A percentile compares a stretch with the other conserved stretches of the same genome.
Evolutionary conservation across 371 early-diverging fungal species (phyloP).

Genomic region (Chytridium lagenaria): DNA sequence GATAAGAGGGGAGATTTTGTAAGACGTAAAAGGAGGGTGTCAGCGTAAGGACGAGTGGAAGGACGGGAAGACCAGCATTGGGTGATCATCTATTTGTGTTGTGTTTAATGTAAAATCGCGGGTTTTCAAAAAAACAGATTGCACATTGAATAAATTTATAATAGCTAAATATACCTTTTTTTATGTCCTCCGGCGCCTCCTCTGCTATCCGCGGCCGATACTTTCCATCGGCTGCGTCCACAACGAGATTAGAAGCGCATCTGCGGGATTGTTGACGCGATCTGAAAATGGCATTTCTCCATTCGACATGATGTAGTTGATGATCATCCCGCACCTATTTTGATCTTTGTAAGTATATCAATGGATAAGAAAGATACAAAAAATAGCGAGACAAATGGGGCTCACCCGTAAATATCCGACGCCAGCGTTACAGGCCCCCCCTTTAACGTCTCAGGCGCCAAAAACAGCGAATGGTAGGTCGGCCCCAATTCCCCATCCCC

Average conservation of each 20-base stretch:
- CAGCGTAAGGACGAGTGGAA: not conserved
- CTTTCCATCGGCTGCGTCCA: not conserved
- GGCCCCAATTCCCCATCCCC: not conserved
- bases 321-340: constrained; percentile 1
- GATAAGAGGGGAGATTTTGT: not conserved
- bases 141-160: not conserved
- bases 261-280: not conserved
- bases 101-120: too few relatives aligned
- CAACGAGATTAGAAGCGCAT: not conserved
- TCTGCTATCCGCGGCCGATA: not conserved
- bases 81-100: not conserved
- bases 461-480: constrained; percentile 13
- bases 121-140: not conserved
- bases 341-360: not conserved
- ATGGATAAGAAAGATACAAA: not conserved
- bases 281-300: constrained; percentile 5
- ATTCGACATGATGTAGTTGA: not conserved
- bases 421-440: not conserved
- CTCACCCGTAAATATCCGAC: constrained; percentile 34
- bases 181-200: not conserved
- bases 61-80: constrained; percentile 1
- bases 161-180: not conserved
- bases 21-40: not conserved
- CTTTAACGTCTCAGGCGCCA: constrained; percentile 25
- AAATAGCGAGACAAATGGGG: not conserved